Percentiles rank a stretch among this genome's conserved stretches.
phyloP scores from a whole-genome alignment of 2,329 filamentous ascomycete genomes.

The Diaporthe velutina region DNA sequence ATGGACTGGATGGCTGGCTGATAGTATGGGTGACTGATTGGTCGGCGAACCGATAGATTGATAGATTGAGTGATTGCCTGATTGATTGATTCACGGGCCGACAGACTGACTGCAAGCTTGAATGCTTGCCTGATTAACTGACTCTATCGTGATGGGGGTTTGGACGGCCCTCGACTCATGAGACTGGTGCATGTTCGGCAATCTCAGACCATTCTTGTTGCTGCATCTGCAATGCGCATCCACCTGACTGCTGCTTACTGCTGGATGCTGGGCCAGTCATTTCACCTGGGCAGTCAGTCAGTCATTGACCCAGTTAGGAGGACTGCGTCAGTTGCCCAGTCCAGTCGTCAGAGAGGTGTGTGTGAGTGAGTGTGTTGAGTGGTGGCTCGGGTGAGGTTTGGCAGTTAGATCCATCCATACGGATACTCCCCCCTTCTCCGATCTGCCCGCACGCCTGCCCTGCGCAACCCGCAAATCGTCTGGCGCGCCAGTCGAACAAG shows the following conservation, averaged over 20 bases:
- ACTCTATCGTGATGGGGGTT: slow-evolving; percentile 4
- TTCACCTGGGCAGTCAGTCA: neutral
- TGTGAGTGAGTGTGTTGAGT: too few species aligned
- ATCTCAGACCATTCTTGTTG: slow-evolving; percentile 6
- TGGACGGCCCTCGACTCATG: slow-evolving; percentile 22
- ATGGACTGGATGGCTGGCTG: neutral
- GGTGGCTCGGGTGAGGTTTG: slow-evolving; percentile 1
- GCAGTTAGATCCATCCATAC: slow-evolving; percentile 8
- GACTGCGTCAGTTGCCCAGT: slow-evolving; percentile 2
- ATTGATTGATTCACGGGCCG: neutral
- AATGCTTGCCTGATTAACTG: slow-evolving; percentile 8
- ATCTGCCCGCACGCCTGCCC: slow-evolving; percentile 11
- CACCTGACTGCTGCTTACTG: slow-evolving; percentile 5
- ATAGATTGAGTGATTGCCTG: neutral
- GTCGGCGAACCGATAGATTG: neutral
- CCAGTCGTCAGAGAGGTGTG: neutral
- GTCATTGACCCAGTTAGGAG: neutral
- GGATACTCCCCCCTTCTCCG: slow-evolving; percentile 16
- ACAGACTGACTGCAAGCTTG: neutral
- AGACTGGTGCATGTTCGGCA: slow-evolving; percentile 4
- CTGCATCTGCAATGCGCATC: slow-evolving; percentile 1
- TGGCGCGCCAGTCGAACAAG: slow-evolving; percentile 10
- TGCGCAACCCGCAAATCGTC: slow-evolving; percentile 12
- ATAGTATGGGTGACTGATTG: neutral
- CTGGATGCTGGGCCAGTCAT: neutral